Conservation (phyloP, 495 filamentous ascomycete species). For the Neurospora sp. region DNA sequence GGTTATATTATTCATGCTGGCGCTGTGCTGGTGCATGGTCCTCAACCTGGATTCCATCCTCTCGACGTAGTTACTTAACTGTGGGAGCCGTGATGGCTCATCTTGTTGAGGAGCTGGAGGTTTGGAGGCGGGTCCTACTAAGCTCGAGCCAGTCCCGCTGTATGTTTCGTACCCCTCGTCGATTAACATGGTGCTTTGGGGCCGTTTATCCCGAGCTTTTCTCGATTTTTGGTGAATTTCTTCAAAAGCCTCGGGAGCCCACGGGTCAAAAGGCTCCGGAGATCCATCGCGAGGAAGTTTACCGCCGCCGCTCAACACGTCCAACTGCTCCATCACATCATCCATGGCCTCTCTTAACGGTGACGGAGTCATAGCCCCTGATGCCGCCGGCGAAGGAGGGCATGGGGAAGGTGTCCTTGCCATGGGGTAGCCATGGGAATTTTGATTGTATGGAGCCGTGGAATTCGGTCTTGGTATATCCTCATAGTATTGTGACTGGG, state of each 20-base stretch:
- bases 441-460: conserved; percentile 14
- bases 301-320: conserved; percentile 68
- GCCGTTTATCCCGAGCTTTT: conserved; percentile 36
- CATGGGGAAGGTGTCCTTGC: conserved; percentile 42
- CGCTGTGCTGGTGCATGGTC: conserved; percentile 56
- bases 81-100: conserved; percentile 40
- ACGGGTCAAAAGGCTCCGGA: conserved; percentile 60
- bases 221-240: conserved; percentile 36
- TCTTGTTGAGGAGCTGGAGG: conserved; percentile 36
- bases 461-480: conserved; percentile 17
- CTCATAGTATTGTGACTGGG: conserved; percentile 10
- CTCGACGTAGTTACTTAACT: conserved; percentile 75
- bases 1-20: conserved; percentile 33
- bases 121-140: conserved; percentile 27
- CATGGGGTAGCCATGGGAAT: conserved; percentile 35
- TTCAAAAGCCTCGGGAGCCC: conserved; percentile 87
- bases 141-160: conserved; percentile 34
- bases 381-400: conserved; percentile 52
- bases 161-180: conserved; percentile 47
- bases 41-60: conserved; percentile 76
- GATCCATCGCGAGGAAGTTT: conserved; percentile 27
- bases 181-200: conserved; percentile 55
- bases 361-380: conserved; percentile 69
- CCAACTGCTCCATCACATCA: conserved; percentile 91
- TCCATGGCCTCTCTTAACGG: conserved; percentile 93